These are phyloP conservation scores for Bipolaris oryzae DNA, from an alignment of 2,329 filamentous ascomycete genomes.

Conservation along the genomic window DNA sequence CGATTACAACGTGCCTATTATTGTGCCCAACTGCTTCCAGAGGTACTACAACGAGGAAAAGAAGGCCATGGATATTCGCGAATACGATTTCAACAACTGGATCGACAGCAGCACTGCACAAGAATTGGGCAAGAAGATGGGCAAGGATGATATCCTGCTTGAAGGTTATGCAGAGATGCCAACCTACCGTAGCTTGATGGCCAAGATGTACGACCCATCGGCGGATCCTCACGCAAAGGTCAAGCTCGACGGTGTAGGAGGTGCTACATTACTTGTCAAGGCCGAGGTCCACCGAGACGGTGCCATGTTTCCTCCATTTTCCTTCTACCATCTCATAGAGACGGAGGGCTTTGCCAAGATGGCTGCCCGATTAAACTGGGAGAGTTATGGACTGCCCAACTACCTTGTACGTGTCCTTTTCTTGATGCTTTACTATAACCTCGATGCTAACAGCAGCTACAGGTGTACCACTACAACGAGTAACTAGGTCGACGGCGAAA, in stretches of 20 bases:
- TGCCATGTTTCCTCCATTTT: conserved; percentile 96
- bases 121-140: conserved; percentile 78
- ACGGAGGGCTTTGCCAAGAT: conserved; percentile 98
- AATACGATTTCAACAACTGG: conserved; percentile 99
- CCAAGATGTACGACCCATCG: conserved; percentile 68
- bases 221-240: conserved; percentile 66
- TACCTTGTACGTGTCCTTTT: conserved; percentile 74
- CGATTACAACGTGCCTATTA: conserved; percentile 82
- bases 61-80: conserved; percentile 73
- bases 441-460: conserved; percentile 5
- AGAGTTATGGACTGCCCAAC: conserved; percentile 87
- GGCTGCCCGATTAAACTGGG: conserved; percentile 86
- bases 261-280: conserved; percentile 90
- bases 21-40: conserved; percentile 96
- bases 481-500: conserved; percentile 48
- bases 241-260: conserved; percentile 88
- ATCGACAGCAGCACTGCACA: conserved; percentile 83
- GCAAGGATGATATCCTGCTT: conserved; percentile 86
- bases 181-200: conserved; percentile 91
- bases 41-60: conserved; percentile 72
- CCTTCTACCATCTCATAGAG: conserved; percentile 96
- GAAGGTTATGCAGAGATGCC: conserved; percentile 94
- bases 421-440: background rate
- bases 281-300: conserved; percentile 96
- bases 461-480: conserved; percentile 93